These are phyloP conservation scores for Candida endomychidarum DNA, from an alignment of 805 yeast genomes.

Conservation along the genomic window DNA sequence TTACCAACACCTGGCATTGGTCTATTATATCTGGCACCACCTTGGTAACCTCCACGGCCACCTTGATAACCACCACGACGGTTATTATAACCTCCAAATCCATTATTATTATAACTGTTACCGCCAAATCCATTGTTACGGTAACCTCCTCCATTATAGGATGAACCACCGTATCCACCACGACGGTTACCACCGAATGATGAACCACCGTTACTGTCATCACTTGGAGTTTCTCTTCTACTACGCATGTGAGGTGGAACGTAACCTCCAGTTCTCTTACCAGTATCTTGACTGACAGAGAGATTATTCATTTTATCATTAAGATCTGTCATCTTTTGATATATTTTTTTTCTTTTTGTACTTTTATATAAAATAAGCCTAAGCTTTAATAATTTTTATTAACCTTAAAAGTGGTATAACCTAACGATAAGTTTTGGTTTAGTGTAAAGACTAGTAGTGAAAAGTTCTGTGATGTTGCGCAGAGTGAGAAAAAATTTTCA, in stretches of 20 bases:
- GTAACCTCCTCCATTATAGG: constrained; percentile 16
- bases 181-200: constrained; percentile 11
- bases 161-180: constrained; percentile 18
- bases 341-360: constrained; percentile 9
- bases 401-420: neutral
- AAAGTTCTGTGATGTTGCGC: constrained; percentile 6
- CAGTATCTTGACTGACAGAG: constrained; percentile 40
- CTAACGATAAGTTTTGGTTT: constrained; percentile 2
- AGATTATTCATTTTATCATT: constrained; percentile 57
- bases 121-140: constrained; percentile 19
- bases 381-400: constrained; percentile 9
- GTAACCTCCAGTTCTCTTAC: constrained; percentile 36
- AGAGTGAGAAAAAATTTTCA: neutral
- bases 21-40: constrained; percentile 25
- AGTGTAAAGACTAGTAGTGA: neutral
- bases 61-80: constrained; percentile 27
- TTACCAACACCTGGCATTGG: constrained; percentile 64
- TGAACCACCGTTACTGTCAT: constrained; percentile 7
- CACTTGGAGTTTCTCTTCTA: constrained; percentile 16
- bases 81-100: constrained; percentile 27
- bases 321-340: constrained; percentile 58
- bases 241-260: constrained; percentile 54
- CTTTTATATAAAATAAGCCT: constrained; percentile 1
- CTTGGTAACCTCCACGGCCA: constrained; percentile 21
- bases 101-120: constrained; percentile 7